Percentiles rank a stretch among this genome's conserved stretches.
These are phyloP conservation scores for Serendipita sp. DNA, from an alignment of 768 basidiomycete species.

Conservation along the genomic window DNA sequence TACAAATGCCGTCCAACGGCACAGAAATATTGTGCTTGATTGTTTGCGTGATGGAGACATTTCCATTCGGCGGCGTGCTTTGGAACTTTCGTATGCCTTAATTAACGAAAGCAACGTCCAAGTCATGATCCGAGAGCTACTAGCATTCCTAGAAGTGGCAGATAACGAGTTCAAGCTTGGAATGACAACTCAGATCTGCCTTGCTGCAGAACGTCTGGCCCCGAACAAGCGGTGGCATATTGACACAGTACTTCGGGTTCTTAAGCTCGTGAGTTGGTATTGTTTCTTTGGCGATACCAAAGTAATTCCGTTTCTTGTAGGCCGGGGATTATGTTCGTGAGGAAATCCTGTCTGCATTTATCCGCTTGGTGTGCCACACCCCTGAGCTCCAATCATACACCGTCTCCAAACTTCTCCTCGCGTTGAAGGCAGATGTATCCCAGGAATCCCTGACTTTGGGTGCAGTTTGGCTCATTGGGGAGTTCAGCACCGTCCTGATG, in stretches of 20 bases:
- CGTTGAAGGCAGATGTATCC: constrained; percentile 80
- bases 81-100: constrained; percentile 92
- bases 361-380: constrained; percentile 90
- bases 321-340: constrained; percentile 97
- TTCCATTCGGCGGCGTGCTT: constrained; percentile 88
- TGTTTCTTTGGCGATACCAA: background rate
- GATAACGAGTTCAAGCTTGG: constrained; percentile 98
- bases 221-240: constrained; percentile 99
- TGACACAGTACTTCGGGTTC: constrained; percentile 81
- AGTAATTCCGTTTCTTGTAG: constrained; percentile 24
- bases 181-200: constrained; percentile 92
- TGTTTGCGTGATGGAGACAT: constrained; percentile 98
- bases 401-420: constrained; percentile 74
- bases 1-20: constrained; percentile 94
- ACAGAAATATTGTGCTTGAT: constrained; percentile 96
- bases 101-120: constrained; percentile 92
- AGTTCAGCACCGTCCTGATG: constrained; percentile 82
- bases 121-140: constrained; percentile 76
- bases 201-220: constrained; percentile 91
- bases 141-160: constrained; percentile 94
- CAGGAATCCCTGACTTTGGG: constrained; percentile 91
- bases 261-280: constrained; percentile 57
- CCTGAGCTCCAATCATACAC: constrained; percentile 95
- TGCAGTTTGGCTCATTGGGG: constrained; percentile 90
- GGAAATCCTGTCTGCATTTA: constrained; percentile 88